Conservation (phyloP, 257 asterid genomes). For the Capsicum pubescens region DNA sequence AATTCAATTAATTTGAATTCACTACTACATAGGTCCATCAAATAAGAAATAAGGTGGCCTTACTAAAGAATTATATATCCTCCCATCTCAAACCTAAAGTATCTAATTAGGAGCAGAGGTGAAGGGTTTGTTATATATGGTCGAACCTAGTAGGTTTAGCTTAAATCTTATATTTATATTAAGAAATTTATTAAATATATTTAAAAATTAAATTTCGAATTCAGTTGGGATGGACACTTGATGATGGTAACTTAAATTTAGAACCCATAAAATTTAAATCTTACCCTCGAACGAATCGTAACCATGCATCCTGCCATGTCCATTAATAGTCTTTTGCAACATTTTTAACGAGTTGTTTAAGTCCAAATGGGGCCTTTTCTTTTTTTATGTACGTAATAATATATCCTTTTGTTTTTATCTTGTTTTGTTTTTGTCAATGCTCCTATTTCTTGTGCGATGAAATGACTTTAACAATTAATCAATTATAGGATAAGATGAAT, state of each 20-base stretch:
- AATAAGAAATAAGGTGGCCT: not conserved
- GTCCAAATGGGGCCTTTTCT: not conserved
- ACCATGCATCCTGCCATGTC: not conserved
- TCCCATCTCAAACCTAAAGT: not conserved
- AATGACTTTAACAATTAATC: not conserved
- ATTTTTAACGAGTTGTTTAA: not conserved
- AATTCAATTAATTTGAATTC: not conserved
- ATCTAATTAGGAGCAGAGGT: not conserved
- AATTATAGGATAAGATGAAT: not conserved
- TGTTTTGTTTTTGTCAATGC: not conserved
- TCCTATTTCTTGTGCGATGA: constrained; percentile 3
- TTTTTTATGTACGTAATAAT: not conserved
- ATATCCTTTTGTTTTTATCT: not conserved
- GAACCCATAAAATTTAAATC: not conserved
- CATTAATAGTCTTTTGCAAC: not conserved
- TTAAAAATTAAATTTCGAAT: not conserved
- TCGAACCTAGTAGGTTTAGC: not conserved
- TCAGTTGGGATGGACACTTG: no score
- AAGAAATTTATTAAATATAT: not conserved
- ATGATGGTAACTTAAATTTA: not conserved
- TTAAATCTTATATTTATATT: not conserved
- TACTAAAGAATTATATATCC: not conserved
- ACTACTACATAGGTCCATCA: not conserved
- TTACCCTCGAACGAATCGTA: not conserved
- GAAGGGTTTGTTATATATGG: not conserved